Conservation (phyloP, 352 stramenopile species). For the Globisporangium viniferum region DNA sequence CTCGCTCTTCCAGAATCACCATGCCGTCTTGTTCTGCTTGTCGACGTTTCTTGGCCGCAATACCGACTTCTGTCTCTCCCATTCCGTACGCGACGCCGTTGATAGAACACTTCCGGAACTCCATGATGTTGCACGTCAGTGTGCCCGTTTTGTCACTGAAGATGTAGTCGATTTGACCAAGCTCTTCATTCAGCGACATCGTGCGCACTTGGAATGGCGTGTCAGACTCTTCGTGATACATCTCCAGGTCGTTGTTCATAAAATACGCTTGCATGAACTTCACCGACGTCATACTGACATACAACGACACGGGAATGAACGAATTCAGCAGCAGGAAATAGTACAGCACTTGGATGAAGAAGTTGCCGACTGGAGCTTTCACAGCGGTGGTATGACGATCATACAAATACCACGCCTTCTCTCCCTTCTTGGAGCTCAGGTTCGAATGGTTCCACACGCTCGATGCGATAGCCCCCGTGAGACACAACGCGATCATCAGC, state of each 20-base stretch:
- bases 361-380: slow-evolving; percentile 58
- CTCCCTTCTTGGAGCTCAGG: slow-evolving; percentile 29
- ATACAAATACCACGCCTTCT: slow-evolving; percentile 73
- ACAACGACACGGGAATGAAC: slow-evolving; percentile 95
- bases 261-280: slow-evolving; percentile 91
- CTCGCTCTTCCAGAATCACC: background rate
- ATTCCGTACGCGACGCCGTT: slow-evolving; percentile 92
- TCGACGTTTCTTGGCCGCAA: slow-evolving; percentile 61
- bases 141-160: slow-evolving; percentile 96
- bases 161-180: slow-evolving; percentile 93
- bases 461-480: slow-evolving; percentile 59
- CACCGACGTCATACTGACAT: slow-evolving; percentile 92
- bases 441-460: slow-evolving; percentile 70
- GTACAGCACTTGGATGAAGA: slow-evolving; percentile 91
- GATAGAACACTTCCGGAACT: slow-evolving; percentile 96
- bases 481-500: slow-evolving; percentile 75
- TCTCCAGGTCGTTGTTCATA: slow-evolving; percentile 91
- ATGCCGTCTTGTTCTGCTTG: slow-evolving; percentile 32
- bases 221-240: slow-evolving; percentile 93
- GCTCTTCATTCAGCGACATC: slow-evolving; percentile 92
- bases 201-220: slow-evolving; percentile 91
- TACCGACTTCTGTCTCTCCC: slow-evolving; percentile 83
- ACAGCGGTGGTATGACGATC: slow-evolving; percentile 48
- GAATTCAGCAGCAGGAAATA: slow-evolving; percentile 93
- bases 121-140: slow-evolving; percentile 95